Evolutionary conservation across 768 basidiomycete species (phyloP).

Genomic region (Boletellus emodensis): DNA sequence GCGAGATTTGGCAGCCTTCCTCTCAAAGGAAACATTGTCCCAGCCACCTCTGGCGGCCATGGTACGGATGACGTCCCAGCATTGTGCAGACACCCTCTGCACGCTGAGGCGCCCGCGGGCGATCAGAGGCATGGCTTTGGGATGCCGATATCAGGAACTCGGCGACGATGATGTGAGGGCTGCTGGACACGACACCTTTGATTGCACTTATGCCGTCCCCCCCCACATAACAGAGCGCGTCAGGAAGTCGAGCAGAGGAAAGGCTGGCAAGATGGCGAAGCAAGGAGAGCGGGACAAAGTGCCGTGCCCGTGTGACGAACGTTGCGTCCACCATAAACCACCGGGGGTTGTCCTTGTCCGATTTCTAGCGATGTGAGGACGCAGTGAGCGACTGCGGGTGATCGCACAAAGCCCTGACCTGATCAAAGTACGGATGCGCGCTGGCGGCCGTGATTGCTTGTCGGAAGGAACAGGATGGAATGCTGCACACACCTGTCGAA

Average conservation of each 20-base stretch:
- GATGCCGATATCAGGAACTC: constrained; percentile 6
- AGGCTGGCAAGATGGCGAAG: constrained; percentile 59
- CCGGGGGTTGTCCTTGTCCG: constrained; percentile 66
- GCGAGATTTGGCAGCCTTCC: constrained; percentile 19
- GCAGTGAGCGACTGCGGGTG: background rate
- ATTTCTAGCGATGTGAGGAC: constrained; percentile 51
- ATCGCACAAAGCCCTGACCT: constrained; percentile 39
- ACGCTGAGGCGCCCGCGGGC: constrained; percentile 83
- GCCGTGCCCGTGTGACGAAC: constrained; percentile 56
- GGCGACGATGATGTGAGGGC: background rate
- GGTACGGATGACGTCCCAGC: constrained; percentile 58
- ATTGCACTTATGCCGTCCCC: constrained; percentile 57
- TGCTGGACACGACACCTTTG: constrained; percentile 44
- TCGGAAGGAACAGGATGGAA: background rate
- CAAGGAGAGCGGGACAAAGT: constrained; percentile 78
- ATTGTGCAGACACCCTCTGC: constrained; percentile 64
- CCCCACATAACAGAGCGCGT: constrained; percentile 64
- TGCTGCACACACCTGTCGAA: constrained; percentile 69
- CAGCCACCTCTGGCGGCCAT: constrained; percentile 78
- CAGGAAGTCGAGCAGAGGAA: constrained; percentile 37
- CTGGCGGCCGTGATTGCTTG: constrained; percentile 29
- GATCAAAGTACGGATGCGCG: constrained; percentile 76
- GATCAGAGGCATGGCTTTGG: constrained; percentile 72
- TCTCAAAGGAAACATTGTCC: constrained; percentile 48
- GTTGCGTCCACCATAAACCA: constrained; percentile 92